These are phyloP conservation scores for Salvia hispanica DNA, from an alignment of 257 asterid species.

Conservation along the genomic window DNA sequence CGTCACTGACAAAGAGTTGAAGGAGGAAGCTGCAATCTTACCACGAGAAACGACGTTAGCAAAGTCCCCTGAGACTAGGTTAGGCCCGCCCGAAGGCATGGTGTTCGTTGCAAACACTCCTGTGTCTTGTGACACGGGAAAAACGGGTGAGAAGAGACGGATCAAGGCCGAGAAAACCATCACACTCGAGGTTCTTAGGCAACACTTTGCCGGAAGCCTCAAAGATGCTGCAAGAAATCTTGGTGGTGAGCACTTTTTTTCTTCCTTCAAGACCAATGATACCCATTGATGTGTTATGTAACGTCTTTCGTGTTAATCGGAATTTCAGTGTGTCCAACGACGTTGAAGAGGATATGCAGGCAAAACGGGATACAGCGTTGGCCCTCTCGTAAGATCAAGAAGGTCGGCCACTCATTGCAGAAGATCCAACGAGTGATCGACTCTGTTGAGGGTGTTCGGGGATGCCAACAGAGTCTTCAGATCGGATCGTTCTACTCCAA, in stretches of 20 bases:
- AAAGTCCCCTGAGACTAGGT: constrained; percentile 33
- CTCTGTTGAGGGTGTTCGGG: constrained; percentile 86
- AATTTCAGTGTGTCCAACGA: constrained; percentile 88
- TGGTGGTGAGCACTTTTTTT: constrained; percentile 68
- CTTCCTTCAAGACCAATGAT: not conserved
- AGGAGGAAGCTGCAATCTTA: constrained; percentile 43
- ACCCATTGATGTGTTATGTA: not conserved
- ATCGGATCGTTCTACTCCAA: constrained; percentile 74
- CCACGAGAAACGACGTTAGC: constrained; percentile 20
- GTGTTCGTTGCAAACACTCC: constrained; percentile 39
- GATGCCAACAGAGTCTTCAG: constrained; percentile 47
- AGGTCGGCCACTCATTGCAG: constrained; percentile 84
- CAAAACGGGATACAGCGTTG: constrained; percentile 90
- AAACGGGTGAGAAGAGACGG: constrained; percentile 59
- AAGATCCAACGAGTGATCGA: constrained; percentile 90
- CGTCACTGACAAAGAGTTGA: constrained; percentile 69
- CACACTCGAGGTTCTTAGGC: constrained; percentile 79
- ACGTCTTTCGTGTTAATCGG: not conserved
- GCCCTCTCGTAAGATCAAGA: constrained; percentile 96
- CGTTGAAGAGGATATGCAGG: constrained; percentile 97
- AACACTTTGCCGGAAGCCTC: constrained; percentile 90
- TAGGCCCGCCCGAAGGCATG: constrained; percentile 37
- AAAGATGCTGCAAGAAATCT: constrained; percentile 93
- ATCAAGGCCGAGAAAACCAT: constrained; percentile 70
- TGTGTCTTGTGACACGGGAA: constrained; percentile 51